These are phyloP conservation scores for Hypoxylon sp. DNA, from an alignment of 2,329 filamentous ascomycete genomes.

Conservation along the genomic window DNA sequence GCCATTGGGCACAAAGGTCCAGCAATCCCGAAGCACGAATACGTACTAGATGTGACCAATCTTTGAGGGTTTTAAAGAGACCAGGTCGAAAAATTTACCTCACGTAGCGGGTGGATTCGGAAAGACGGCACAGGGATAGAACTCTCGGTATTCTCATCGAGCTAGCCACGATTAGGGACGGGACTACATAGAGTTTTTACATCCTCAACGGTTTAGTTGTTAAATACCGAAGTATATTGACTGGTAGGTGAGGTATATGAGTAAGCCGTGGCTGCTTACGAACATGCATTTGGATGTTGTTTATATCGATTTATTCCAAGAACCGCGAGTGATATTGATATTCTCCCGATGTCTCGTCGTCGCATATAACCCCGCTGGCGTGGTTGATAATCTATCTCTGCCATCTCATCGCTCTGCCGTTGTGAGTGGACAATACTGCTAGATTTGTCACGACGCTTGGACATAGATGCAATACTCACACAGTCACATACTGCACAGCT, in stretches of 20 bases:
- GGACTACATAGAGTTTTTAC: neutral
- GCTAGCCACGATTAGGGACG: neutral
- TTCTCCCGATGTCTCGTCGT: neutral
- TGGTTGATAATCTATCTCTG: slow-evolving; percentile 2
- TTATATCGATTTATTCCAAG: neutral
- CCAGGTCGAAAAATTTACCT: neutral
- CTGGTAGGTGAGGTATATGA: neutral
- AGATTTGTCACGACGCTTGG: slow-evolving; percentile 17
- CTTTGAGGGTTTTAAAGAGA: neutral
- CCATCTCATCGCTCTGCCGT: neutral
- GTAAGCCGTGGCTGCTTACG: neutral
- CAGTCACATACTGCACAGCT: slow-evolving; percentile 14
- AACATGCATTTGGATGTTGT: neutral
- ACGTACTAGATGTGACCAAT: neutral
- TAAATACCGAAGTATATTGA: neutral
- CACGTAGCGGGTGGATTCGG: neutral
- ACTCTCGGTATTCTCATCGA: neutral
- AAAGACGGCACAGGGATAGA: neutral
- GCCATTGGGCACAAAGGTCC: neutral
- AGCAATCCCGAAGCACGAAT: neutral
- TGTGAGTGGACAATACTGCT: neutral
- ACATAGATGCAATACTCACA: slow-evolving; percentile 9
- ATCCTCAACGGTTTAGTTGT: neutral
- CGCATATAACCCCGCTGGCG: neutral
- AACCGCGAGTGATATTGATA: neutral